Conservation (phyloP, 1,284 basidiomycete species). For the Rhodotorula sp. region DNA sequence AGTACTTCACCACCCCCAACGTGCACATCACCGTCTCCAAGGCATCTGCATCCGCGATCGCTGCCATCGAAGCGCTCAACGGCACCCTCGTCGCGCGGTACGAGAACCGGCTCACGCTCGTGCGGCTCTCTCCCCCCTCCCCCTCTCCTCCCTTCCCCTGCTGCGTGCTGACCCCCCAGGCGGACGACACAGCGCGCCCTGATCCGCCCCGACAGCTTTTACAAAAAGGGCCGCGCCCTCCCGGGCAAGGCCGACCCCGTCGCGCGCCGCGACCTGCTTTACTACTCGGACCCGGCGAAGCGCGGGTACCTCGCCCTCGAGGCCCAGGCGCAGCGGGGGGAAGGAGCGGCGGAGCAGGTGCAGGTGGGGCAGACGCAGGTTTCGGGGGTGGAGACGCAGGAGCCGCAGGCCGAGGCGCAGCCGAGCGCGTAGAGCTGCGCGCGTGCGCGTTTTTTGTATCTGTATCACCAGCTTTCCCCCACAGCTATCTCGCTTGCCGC, state of each 20-base stretch:
- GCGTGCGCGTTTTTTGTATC: neutral
- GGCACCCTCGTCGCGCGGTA: conserved; percentile 88
- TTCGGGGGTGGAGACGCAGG: neutral
- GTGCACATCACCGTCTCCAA: conserved; percentile 81
- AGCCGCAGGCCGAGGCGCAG: neutral
- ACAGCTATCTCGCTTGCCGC: neutral
- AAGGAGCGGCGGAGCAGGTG: neutral
- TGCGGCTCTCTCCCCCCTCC: conserved; percentile 1
- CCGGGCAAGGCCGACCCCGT: conserved; percentile 40
- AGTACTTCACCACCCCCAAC: conserved; percentile 65
- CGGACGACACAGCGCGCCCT: conserved; percentile 33
- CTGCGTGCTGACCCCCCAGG: neutral
- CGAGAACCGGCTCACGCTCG: conserved; percentile 81
- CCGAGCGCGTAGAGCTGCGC: neutral
- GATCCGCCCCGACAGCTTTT: conserved; percentile 42
- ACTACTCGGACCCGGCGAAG: conserved; percentile 54
- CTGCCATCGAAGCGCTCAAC: conserved; percentile 76
- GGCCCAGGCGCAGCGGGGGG: neutral
- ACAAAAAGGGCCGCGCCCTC: conserved; percentile 21
- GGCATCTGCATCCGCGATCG: conserved; percentile 82
- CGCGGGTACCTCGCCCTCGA: conserved; percentile 45
- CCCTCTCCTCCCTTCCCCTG: neutral
- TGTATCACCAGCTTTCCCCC: neutral
- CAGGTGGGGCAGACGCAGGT: neutral
- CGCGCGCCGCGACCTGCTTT: conserved; percentile 45